Base-by-base conservation (phyloP, 23 red algal genomes). In the Chondrus crispus region DNA sequence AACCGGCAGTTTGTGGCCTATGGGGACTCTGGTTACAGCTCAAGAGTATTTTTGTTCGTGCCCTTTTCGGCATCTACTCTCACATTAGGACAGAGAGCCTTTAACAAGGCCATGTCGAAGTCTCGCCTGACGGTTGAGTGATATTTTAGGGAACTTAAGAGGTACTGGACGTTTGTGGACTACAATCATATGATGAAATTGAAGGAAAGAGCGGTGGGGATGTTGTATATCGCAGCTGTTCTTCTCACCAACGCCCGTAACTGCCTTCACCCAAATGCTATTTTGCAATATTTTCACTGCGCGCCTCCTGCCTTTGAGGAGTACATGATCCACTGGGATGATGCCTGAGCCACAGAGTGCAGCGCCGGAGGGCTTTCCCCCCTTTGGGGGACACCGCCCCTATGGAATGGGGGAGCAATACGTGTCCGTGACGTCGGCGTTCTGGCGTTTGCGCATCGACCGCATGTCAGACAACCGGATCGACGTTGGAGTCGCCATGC, bases 371-470 rank as follows among this genome's bases (percentile, higher is more conserved):
- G n/a, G n/a, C n/a, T n/a, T n/a, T n/a, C n/a, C n/a, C n/a, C n/a
- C n/a, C n/a, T n/a, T n/a, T n/a, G n/a, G n/a, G n/a, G n/a, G n/a
- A n/a, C n/a, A n/a, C n/a, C n/a, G n/a, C n/a, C n/a, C n/a, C n/a
- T n/a, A n/a, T n/a, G n/a, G n/a, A n/a, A n/a, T n/a, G n/a, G n/a
- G n/a, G n/a, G n/a, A n/a, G n/a, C n/a, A n/a, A 77, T 42, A 38
- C 44, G 71, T 77, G 29, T 39, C 71, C 9, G 71, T n/a, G 8
- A 77, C 71, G 1, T 77, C 71, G 19, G 71, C 44, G 38, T 42
- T 48, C 38, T 77, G 71, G 71, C 37, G 71, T 77, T 42, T 77
- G 26, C 37, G 71, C n/a, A 46, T 77, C 22, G 71, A 77, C 43
- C 38, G 43, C 9, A 39, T 77, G 29, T 8, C 10, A 42, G 71